These are phyloP conservation scores for Collybiopsis confluens DNA, from an alignment of 768 basidiomycete species.

Conservation along the genomic window DNA sequence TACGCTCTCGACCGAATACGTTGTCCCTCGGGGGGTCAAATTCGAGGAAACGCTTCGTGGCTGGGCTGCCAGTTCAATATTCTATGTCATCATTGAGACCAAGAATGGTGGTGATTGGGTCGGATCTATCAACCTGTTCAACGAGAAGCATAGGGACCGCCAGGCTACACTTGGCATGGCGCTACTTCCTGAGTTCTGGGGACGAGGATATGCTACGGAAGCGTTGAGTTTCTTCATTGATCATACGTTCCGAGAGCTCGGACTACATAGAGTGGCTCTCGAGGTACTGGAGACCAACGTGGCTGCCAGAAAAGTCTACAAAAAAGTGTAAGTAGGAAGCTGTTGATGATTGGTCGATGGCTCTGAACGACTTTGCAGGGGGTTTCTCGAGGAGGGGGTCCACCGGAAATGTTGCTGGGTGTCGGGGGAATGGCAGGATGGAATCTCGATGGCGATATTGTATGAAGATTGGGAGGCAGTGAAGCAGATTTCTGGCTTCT, in stretches of 20 bases:
- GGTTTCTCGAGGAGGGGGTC: constrained; percentile 36
- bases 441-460: constrained; percentile 32
- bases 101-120: neutral
- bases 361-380: constrained; percentile 18
- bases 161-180: constrained; percentile 29
- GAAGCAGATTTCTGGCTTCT: no score
- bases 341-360: no score
- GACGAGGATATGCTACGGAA: constrained; percentile 38
- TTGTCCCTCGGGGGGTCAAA: constrained; percentile 9
- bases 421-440: constrained; percentile 32
- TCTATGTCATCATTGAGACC: neutral
- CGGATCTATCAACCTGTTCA: neutral
- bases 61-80: neutral
- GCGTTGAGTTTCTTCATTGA: constrained; percentile 36
- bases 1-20: constrained; percentile 8
- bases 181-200: constrained; percentile 28
- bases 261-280: constrained; percentile 36
- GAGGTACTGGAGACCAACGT: constrained; percentile 33
- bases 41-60: neutral
- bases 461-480: constrained; percentile 32
- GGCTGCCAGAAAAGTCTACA: constrained; percentile 35
- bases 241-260: constrained; percentile 34
- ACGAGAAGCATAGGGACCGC: constrained; percentile 16
- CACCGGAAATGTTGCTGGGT: constrained; percentile 31
- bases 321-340: constrained; percentile 36